Evolutionary conservation across 2,329 filamentous ascomycete species (phyloP).

Genomic region (Fusarium sp.): DNA sequence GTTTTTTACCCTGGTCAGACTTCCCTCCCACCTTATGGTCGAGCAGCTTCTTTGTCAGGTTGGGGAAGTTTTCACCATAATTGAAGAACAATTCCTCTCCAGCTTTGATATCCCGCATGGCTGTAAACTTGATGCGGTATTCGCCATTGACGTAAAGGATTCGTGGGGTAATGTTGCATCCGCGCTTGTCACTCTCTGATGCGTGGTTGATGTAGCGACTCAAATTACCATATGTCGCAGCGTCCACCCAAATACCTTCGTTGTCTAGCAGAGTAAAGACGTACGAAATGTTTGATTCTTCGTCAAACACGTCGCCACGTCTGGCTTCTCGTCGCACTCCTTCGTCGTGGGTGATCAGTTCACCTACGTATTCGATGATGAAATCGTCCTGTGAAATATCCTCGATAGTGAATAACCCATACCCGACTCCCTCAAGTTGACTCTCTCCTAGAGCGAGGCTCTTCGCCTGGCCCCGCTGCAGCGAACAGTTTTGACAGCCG

Average conservation of each 20-base stretch:
- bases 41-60: slow-evolving; percentile 60
- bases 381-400: slow-evolving; percentile 75
- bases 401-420: slow-evolving; percentile 79
- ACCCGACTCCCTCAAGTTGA: slow-evolving; percentile 74
- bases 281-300: slow-evolving; percentile 71
- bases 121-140: slow-evolving; percentile 79
- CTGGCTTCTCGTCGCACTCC: slow-evolving; percentile 73
- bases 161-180: slow-evolving; percentile 72
- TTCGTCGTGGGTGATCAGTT: slow-evolving; percentile 77
- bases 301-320: slow-evolving; percentile 69
- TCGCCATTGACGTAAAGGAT: slow-evolving; percentile 80
- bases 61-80: slow-evolving; percentile 77
- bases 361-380: slow-evolving; percentile 83
- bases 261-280: slow-evolving; percentile 69
- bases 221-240: slow-evolving; percentile 81
- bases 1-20: slow-evolving; percentile 44
- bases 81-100: slow-evolving; percentile 86
- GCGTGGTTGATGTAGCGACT: slow-evolving; percentile 87
- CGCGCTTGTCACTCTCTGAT: slow-evolving; percentile 57
- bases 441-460: slow-evolving; percentile 76
- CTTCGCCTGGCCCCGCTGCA: slow-evolving; percentile 75
- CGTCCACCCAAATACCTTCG: slow-evolving; percentile 76
- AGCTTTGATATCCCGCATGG: slow-evolving; percentile 71
- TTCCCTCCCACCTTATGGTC: slow-evolving; percentile 51
- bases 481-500: slow-evolving; percentile 76